Conservation (phyloP, 2,329 filamentous ascomycete species). For the Scortechinia acanthostroma region DNA sequence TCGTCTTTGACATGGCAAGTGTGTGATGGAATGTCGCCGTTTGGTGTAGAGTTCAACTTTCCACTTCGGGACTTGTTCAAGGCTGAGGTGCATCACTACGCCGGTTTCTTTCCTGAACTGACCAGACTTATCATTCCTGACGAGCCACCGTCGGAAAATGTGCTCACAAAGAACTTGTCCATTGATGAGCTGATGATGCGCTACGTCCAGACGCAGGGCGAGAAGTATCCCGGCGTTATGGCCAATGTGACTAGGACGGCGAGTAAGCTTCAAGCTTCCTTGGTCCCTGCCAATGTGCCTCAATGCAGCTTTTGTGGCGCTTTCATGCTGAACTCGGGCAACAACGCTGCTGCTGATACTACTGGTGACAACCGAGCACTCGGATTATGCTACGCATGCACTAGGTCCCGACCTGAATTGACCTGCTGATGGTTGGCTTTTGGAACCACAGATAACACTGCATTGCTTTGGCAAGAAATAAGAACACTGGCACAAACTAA, state of each 20-base stretch:
- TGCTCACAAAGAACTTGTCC: not conserved
- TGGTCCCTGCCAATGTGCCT: not conserved
- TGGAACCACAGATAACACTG: no score
- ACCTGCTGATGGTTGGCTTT: not conserved
- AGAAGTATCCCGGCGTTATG: slow-evolving; percentile 1
- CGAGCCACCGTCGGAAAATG: not conserved
- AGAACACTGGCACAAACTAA: no score
- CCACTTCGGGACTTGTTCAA: not conserved
- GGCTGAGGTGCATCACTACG: not conserved
- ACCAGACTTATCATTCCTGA: not conserved
- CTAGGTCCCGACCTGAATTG: not conserved
- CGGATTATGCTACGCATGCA: not conserved
- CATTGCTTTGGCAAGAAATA: no score
- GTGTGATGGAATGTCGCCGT: not conserved
- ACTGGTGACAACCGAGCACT: not conserved
- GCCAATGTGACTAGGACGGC: not conserved
- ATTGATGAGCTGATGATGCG: slow-evolving; percentile 2
- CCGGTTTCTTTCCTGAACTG: not conserved
- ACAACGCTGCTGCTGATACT: not conserved
- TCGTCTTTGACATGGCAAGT: not conserved
- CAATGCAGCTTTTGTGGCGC: not conserved
- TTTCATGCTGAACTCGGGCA: not conserved
- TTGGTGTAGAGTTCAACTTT: not conserved
- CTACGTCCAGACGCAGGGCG: not conserved
- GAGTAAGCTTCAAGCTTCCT: not conserved